Base-by-base conservation (phyloP, 2,329 filamentous ascomycete species). In the Dactylellina haptotyla region DNA sequence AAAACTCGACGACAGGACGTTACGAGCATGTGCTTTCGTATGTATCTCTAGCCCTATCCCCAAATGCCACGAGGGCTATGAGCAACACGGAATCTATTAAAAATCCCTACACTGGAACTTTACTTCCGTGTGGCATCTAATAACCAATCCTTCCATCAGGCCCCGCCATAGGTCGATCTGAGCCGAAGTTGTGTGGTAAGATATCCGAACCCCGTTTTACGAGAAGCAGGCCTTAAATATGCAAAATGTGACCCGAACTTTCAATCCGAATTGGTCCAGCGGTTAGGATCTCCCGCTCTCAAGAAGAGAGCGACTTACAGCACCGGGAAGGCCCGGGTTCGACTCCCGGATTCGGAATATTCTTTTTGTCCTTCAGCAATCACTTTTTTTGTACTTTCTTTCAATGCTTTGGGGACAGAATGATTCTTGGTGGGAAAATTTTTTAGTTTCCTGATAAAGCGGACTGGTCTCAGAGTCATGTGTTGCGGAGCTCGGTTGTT, bases 191-290 rank as follows among this genome's bases (percentile, higher is more conserved):
- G 32, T 6, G 6, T 34, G 32, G 32, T 6, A 6, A 14, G 6
- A 6, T 34, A 14, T 39, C 58, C 45, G 32, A 14, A 45, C 34
- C 25, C 59, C 14, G 6, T 34, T 6, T 6, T 6, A 34, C 32
- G 32, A 14, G 14, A 34, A 37, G 46, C 26, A 45, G 39, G 50
- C 50, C 28, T 23, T 65, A 65, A 53, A 34, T 18, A 25, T 34
- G 4, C 18, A 43, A 46, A 59, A 51, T 25, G 20, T 39, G 23
- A 8, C 41, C 37, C 39, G 37, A 56, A 53, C n/a, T 37, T 51
- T 64, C 48, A 51, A 25, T 67, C 53, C 63, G 48, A 59, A 67
- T 67, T 67, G 45, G 62, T 58, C 56, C 43, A 58, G 62, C 20
- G 53, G 63, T 59, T 57, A 67, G 32, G 56, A 51, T 67, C 28